These are phyloP conservation scores for Linnemannia elongata DNA, from an alignment of 192 early-diverging fungal genomes.

Conservation along the genomic window DNA sequence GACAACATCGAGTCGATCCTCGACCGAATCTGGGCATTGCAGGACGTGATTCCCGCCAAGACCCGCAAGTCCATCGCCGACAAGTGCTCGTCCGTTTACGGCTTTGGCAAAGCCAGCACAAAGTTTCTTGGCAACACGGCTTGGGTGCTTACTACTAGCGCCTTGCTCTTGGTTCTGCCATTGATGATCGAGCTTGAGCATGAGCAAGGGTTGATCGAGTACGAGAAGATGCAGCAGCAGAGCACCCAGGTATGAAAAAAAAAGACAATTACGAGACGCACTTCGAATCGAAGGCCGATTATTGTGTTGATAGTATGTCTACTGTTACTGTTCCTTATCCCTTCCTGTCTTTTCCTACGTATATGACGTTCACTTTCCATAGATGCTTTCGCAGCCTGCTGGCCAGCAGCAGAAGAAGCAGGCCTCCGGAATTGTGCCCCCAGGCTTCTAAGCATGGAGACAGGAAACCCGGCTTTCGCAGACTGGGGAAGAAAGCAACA, in stretches of 20 bases:
- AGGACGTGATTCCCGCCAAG: constrained; percentile 87
- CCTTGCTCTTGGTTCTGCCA: constrained; percentile 86
- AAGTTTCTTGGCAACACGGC: constrained; percentile 82
- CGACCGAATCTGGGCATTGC: constrained; percentile 85
- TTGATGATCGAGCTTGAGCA: constrained; percentile 89
- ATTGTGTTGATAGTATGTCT: not conserved
- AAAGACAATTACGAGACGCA: not conserved
- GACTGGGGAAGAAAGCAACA: not conserved
- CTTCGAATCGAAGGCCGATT: not conserved
- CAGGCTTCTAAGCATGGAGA: constrained; percentile 34
- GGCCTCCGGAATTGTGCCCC: constrained; percentile 46
- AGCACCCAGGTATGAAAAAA: constrained; percentile 28
- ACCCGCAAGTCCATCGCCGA: constrained; percentile 74
- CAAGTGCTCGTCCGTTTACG: constrained; percentile 64
- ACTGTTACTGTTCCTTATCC: not conserved
- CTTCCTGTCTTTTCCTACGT: not conserved
- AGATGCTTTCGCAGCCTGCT: constrained; percentile 51
- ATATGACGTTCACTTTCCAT: not conserved
- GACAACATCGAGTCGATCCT: constrained; percentile 83
- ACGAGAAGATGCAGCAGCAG: constrained; percentile 73
- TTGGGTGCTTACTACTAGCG: constrained; percentile 92
- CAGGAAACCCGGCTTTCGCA: not conserved
- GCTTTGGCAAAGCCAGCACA: constrained; percentile 70
- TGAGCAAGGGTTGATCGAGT: constrained; percentile 86
- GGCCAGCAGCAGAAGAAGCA: constrained; percentile 54